Evolutionary conservation across 768 basidiomycete species (phyloP), one percentile per base, ranked within the genome.

Genomic region (Strobilomyces confusus): DNA sequence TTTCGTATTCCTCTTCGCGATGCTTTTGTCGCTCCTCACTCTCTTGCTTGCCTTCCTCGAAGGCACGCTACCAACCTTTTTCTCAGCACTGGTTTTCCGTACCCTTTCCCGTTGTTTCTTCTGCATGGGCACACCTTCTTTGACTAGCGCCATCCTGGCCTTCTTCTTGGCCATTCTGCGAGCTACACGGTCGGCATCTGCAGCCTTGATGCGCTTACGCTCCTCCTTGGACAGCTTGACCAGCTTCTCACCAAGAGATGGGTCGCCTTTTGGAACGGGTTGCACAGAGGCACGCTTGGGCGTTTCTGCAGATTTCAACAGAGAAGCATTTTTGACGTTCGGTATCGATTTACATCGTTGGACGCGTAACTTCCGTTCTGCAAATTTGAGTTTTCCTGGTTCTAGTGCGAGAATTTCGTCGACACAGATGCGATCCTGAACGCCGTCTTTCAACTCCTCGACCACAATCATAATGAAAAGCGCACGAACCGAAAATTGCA

Each of bases 111-210:
- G 69, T 17, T 78, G 75, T 64, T 76, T 80, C 23, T 62, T 71
- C 52, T 68, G 65, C 25, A 65, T 44, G 52, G 72, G 69, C 5
- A 74, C 68, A 23, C 70, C 73, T 58, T 72, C 64, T 49, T 73
- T 70, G 23, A 63, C 70, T 65, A 88, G 75, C 36, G 75, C 67
- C 60, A 77, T 78, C 58, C 86, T 76, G 32, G 83, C 80, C 70
- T 87, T 88, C 73, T 97, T 97, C 82, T 98, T 97, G 38, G 90
- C 92, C 69, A 94, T 66, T 52, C 95, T 77, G 44, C 95, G 75
- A 38, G 86, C 88, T 38, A 92, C 76, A 25, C 95, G 85, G 54
- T 90, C 91, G 1, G 83, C 77, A 67, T 98, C 87, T 22, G 78
- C 64, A 3, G 85, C 78, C 72, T 99, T 99, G 55, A 75, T 81